Evolutionary conservation across 306 rosid genomes (phyloP).

Genomic region (Quillaja saponaria): DNA sequence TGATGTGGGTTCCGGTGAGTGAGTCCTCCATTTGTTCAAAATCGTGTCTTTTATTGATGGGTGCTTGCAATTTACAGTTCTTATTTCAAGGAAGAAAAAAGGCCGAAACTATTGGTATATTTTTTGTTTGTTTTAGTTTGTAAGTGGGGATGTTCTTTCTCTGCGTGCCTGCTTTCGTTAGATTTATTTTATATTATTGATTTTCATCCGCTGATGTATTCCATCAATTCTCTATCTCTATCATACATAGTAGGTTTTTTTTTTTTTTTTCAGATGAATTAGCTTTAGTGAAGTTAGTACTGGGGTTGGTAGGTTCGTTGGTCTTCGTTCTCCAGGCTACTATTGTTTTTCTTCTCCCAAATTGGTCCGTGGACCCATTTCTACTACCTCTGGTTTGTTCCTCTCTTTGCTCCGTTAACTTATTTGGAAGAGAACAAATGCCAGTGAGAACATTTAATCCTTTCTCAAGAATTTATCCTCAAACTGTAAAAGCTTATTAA

Average conservation of each 20-base stretch:
- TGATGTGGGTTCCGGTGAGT: slow-evolving; percentile 79
- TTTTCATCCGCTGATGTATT: slow-evolving; percentile 25
- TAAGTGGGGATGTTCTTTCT: too few species aligned
- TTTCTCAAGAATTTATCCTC: slow-evolving; percentile 1
- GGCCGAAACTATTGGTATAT: too few species aligned
- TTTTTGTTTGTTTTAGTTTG: too few species aligned
- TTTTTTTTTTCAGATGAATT: slow-evolving; percentile 29
- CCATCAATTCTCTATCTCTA: slow-evolving; percentile 3
- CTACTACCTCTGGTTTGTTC: too few species aligned
- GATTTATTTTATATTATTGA: background rate
- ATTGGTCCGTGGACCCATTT: too few species aligned
- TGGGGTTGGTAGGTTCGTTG: slow-evolving; percentile 38
- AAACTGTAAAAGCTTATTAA: slow-evolving; percentile 10
- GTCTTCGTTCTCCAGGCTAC: slow-evolving; percentile 10
- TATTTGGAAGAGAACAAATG: slow-evolving; percentile 24
- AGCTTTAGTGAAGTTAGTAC: slow-evolving; percentile 33
- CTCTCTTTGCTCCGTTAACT: background rate
- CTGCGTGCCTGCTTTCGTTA: too few species aligned
- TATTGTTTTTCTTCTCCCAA: background rate
- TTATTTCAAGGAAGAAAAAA: too few species aligned
- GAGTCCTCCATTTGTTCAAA: slow-evolving; percentile 16
- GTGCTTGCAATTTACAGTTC: background rate
- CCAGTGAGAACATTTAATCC: slow-evolving; percentile 3
- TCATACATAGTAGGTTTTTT: slow-evolving; percentile 23
- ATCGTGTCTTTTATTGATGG: background rate